Conservation (phyloP, 2,329 filamentous ascomycete genomes). For the Paecilomyces variotii region DNA sequence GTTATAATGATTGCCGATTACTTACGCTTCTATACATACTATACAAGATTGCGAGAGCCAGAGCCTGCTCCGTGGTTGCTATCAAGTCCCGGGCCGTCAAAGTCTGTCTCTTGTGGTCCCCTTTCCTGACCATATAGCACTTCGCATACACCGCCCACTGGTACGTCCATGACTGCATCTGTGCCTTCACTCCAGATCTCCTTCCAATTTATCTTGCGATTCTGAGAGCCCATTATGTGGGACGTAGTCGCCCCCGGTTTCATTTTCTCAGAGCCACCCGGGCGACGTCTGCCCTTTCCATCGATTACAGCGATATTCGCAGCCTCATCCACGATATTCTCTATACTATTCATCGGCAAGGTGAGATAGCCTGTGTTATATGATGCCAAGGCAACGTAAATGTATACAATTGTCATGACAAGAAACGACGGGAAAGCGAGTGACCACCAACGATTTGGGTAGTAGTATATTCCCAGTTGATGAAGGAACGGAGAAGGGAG, state of each 20-base stretch:
- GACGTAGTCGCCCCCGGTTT: conserved; percentile 33
- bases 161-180: conserved; percentile 95
- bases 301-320: conserved; percentile 80
- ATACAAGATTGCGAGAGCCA: not conserved
- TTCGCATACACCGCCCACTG: conserved; percentile 89
- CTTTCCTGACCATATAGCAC: conserved; percentile 69
- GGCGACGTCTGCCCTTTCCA: conserved; percentile 52
- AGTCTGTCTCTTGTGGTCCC: conserved; percentile 17
- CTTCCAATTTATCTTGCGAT: conserved; percentile 59
- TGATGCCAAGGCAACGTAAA: conserved; percentile 82
- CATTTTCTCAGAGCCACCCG: conserved; percentile 36
- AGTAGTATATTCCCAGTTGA: conserved; percentile 90
- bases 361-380: conserved; percentile 91
- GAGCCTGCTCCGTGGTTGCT: not conserved
- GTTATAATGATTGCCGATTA: not conserved
- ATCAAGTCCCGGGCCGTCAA: not conserved
- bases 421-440: conserved; percentile 85
- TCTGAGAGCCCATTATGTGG: conserved; percentile 35
- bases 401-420: conserved; percentile 81
- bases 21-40: not conserved
- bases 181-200: conserved; percentile 85
- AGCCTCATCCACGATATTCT: conserved; percentile 86
- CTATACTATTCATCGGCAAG: conserved; percentile 66
- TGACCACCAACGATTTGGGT: conserved; percentile 96
- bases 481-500: conserved; percentile 87